These are phyloP conservation scores for Rhodotorula taiwanensis DNA, from an alignment of 768 basidiomycete species.

Conservation along the genomic window DNA sequence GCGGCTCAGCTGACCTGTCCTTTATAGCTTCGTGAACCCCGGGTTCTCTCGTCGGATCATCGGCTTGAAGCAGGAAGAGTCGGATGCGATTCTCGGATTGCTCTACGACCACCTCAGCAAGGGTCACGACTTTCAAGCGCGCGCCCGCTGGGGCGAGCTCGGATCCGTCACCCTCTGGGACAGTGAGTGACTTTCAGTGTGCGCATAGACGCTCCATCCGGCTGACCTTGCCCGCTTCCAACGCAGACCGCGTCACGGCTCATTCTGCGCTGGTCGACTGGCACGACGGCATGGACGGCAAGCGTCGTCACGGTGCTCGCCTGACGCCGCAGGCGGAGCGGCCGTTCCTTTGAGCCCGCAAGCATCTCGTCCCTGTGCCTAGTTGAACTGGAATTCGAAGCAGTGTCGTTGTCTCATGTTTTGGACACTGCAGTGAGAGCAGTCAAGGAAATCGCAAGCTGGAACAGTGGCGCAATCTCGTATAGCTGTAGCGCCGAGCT, in stretches of 20 bases:
- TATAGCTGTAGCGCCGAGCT: too few species aligned
- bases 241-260: conserved; percentile 27
- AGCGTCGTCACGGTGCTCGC: conserved; percentile 29
- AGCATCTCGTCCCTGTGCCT: too few species aligned
- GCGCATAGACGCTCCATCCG: not conserved
- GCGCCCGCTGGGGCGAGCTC: conserved; percentile 63
- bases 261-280: conserved; percentile 38
- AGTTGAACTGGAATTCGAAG: too few species aligned
- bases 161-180: conserved; percentile 78
- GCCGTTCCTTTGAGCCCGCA: conserved; percentile 19
- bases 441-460: too few species aligned
- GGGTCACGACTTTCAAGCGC: conserved; percentile 69
- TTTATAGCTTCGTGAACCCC: conserved; percentile 65
- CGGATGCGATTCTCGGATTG: conserved; percentile 51
- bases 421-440: too few species aligned
- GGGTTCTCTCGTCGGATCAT: conserved; percentile 73
- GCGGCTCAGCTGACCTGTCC: conserved; percentile 46
- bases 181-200: conserved; percentile 41
- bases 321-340: conserved; percentile 36
- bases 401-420: too few species aligned
- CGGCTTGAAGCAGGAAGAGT: conserved; percentile 78
- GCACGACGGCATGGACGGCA: conserved; percentile 7
- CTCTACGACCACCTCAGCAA: conserved; percentile 65
- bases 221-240: not conserved
- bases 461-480: too few species aligned